Base-by-base conservation (phyloP, 2,329 filamentous ascomycete genomes). In the Nothopassalora personata region DNA sequence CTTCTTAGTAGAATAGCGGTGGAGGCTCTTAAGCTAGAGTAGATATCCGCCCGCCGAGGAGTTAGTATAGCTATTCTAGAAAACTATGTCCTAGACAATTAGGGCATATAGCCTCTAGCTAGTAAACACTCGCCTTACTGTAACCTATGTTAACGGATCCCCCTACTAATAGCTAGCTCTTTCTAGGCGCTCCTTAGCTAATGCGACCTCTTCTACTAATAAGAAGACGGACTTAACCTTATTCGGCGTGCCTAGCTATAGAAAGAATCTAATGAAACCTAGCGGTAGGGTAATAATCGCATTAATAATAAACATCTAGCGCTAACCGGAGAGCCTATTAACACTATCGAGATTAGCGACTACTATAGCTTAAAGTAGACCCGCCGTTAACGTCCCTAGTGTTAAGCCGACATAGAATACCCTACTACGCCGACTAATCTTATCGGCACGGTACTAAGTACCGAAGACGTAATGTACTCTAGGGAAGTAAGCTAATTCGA, bases 1-100 rank as follows among this genome's bases (percentile, higher is more conserved):
- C 11, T 72, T 73, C 1, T 78, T 71, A 0, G 73, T 73, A 0
- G 76, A 74, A 66, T 77, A 84, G 1, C 79, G 73, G 1, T 77
- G 69, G 13, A 85, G 65, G 57, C 78, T 81, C 70, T 85, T 85
- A 50, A 86, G 72, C 83, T 83, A 86, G 0, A 86, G 74, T 2
- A 84, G 67, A 59, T 81, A 85, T 0, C 76, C 78, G 1, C 80
- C 82, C 0, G 77, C 73, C 6, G 69, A 75, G 1, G 76, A 77
- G 50, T 81, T 78, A 61, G 68, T 60, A n/a, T 76, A 70, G 5
- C 76, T 75, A 59, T 84, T 84, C 80, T 81, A 85, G 70, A 85
- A 85, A 27, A 85, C 73, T 5, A 82, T 74, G 50, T 83, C 79
- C 31, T 82, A 73, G 1, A 80, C 60, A 0, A 83, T 70, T 9